phyloP scores from a whole-genome alignment of 768 basidiomycete genomes.

The Naematelia aurantialba region DNA sequence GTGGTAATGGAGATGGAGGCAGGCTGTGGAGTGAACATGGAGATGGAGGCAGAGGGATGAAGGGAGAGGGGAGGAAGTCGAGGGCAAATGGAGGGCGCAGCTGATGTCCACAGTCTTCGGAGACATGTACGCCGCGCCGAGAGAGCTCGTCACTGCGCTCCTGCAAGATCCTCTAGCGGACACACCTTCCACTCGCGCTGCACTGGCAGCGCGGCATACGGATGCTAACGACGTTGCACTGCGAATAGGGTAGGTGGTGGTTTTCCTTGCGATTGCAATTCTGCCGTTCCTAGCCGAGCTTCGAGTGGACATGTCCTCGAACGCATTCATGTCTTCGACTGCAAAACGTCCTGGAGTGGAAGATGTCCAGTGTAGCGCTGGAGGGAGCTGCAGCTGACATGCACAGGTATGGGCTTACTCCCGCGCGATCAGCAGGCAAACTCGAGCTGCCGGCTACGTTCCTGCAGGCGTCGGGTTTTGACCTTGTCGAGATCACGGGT shows the following conservation, averaged over 20 bases:
- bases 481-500: slow-evolving; percentile 33
- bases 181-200: slow-evolving; percentile 1
- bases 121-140: slow-evolving; percentile 23
- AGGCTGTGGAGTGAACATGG: too few relatives aligned
- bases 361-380: too few relatives aligned
- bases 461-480: slow-evolving; percentile 25
- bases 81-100: not conserved
- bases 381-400: not conserved
- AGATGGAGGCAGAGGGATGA: too few relatives aligned
- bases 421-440: not conserved
- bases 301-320: too few relatives aligned
- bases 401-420: not conserved
- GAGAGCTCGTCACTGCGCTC: slow-evolving; percentile 38
- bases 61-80: not conserved
- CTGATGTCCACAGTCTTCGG: slow-evolving; percentile 27
- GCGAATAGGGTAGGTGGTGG: slow-evolving; percentile 14
- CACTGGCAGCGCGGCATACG: slow-evolving; percentile 12
- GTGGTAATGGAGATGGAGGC: too few relatives aligned
- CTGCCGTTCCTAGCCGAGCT: too few relatives aligned
- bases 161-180: slow-evolving; percentile 42
- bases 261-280: not conserved
- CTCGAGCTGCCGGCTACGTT: slow-evolving; percentile 27
- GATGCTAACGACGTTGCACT: slow-evolving; percentile 14
- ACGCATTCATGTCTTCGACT: too few relatives aligned
- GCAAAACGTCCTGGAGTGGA: too few relatives aligned